phyloP scores from a whole-genome alignment of 768 basidiomycete species.

The Pisolithus tinctorius region DNA sequence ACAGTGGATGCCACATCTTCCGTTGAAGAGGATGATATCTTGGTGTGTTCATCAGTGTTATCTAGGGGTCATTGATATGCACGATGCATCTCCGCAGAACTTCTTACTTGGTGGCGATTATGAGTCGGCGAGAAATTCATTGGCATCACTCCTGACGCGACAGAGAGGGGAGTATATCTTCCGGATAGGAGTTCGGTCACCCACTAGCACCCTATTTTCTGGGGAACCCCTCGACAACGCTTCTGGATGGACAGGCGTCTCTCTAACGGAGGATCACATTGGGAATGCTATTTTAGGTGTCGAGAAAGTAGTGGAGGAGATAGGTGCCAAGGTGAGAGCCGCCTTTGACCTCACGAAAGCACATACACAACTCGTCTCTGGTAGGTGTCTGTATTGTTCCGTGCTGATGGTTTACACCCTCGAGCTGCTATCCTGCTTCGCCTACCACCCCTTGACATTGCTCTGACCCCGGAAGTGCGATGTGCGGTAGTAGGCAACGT shows the following conservation, averaged over 20 bases:
- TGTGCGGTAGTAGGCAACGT: constrained; percentile 97
- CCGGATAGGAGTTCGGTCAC: constrained; percentile 63
- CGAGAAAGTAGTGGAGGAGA: constrained; percentile 54
- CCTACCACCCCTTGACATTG: constrained; percentile 68
- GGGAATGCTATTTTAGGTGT: constrained; percentile 39
- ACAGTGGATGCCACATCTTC: neutral
- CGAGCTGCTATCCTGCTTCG: constrained; percentile 60
- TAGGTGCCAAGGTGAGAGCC: constrained; percentile 67
- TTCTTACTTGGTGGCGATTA: constrained; percentile 36
- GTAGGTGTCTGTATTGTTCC: constrained; percentile 54
- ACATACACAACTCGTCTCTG: neutral
- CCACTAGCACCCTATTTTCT: constrained; percentile 47
- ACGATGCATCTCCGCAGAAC: constrained; percentile 26
- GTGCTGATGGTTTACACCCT: constrained; percentile 39
- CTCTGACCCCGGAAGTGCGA: constrained; percentile 83
- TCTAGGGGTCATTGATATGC: constrained; percentile 8
- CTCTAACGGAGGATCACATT: constrained; percentile 47
- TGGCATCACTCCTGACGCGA: constrained; percentile 63
- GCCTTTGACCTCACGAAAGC: neutral
- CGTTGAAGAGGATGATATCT: constrained; percentile 4
- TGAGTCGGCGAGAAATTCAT: constrained; percentile 53
- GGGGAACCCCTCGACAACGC: constrained; percentile 41
- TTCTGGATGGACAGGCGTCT: constrained; percentile 49
- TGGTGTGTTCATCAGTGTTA: constrained; percentile 2
- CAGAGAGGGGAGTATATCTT: constrained; percentile 69